Base-by-base conservation (phyloP, 2,329 filamentous ascomycete genomes). In the Aureobasidium sp. region DNA sequence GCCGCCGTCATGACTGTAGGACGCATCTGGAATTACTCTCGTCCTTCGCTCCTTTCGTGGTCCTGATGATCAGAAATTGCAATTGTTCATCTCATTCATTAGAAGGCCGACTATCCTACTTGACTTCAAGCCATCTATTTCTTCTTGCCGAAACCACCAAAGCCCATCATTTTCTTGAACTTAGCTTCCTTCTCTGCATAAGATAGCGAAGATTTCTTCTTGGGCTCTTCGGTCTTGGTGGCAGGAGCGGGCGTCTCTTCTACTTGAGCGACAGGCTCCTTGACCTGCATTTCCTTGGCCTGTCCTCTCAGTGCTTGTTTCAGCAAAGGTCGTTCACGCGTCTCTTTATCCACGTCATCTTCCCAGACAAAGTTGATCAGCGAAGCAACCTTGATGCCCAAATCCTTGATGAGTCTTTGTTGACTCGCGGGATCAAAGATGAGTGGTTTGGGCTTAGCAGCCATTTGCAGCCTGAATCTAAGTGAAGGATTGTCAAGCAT, bases 331-430 rank as follows among this genome's bases (percentile, higher is more conserved):
- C 70, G 71, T 25, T 76, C 76, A 55, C 83, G 74, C 4, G 76
- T 78, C 10, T 76, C 71, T 1, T 71, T 62, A n/a, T 78, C 74
- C 1, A 83, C 85, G 32, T 68, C 74, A 41, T 84, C 78, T 17
- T 82, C 80, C 87, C 89, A 95, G 1, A 82, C 70, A 56, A 95
- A 79, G 56, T 85, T 91, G 38, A 96, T 73, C 7, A 95, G 73
- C 27, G 90, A 83, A 29, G 81, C 78, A 6, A 83, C 83, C 3
- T 76, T 78, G 57, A 96, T 79, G 12, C 83, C 81, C 60, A 95
- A 78, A 54, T 84, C 81, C 48, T 78, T 75, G 54, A 96, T 86
- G n/a, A 96, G 72, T 39, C 67, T 78, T 64, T 6, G 69, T 68
- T 40, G 72, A 71, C 11, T 39, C 14, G 32, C 17, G 17, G 40